These are phyloP conservation scores for Vitis rotundifolia DNA, from an alignment of 164 flowering plant species.

Conservation along the genomic window DNA sequence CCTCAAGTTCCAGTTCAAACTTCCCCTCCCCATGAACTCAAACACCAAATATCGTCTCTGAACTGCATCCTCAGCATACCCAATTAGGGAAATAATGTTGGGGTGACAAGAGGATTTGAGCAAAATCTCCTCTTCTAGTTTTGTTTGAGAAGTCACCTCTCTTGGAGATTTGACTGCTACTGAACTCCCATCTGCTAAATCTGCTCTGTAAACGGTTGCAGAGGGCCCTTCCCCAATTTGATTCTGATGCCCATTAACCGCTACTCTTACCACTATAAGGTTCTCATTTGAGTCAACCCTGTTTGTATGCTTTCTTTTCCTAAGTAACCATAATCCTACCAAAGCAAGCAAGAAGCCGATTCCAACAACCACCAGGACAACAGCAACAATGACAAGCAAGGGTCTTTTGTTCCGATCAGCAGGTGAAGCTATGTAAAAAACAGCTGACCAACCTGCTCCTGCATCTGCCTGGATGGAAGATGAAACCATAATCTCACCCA, in stretches of 20 bases:
- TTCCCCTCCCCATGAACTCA: slow-evolving; percentile 12
- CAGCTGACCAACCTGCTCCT: slow-evolving; percentile 19
- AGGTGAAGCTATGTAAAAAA: slow-evolving; percentile 7
- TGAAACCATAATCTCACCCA: slow-evolving; percentile 7
- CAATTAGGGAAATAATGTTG: slow-evolving; percentile 13
- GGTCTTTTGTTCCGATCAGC: not conserved
- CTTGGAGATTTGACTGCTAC: slow-evolving; percentile 10
- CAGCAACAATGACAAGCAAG: not conserved
- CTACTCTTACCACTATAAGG: not conserved
- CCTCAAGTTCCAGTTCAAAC: slow-evolving; percentile 10
- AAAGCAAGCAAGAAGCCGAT: slow-evolving; percentile 5
- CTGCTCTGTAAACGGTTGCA: slow-evolving; percentile 11
- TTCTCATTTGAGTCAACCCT: not conserved
- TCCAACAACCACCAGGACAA: slow-evolving; percentile 1
- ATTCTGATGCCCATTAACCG: not conserved
- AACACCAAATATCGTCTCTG: slow-evolving; percentile 9
- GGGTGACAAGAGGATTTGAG: slow-evolving; percentile 15
- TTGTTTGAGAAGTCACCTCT: not conserved
- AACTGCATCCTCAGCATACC: slow-evolving; percentile 1
- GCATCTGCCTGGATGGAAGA: slow-evolving; percentile 13
- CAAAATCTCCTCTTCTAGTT: slow-evolving; percentile 15
- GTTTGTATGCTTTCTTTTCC: not conserved
- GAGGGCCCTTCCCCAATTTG: slow-evolving; percentile 14
- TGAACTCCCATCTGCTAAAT: slow-evolving; percentile 6
- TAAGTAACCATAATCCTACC: not conserved